These are phyloP conservation scores for Eleusine coracana DNA, from an alignment of 176 grass and related monocot genomes.

Conservation along the genomic window DNA sequence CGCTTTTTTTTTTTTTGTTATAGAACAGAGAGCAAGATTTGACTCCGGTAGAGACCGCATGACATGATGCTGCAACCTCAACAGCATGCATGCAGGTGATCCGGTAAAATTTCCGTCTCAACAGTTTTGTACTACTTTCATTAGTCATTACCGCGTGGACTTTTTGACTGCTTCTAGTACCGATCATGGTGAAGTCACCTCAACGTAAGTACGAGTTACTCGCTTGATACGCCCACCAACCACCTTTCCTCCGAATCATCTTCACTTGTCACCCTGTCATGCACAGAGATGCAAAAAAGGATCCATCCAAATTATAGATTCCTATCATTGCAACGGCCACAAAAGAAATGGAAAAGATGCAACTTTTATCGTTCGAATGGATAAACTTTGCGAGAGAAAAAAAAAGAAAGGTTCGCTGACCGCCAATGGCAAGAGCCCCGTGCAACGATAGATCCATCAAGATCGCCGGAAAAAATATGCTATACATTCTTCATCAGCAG, in stretches of 20 bases:
- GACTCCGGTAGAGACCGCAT: no score
- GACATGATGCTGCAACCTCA: no score
- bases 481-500: neutral
- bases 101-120: no score
- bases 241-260: conserved; percentile 23
- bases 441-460: conserved; percentile 23
- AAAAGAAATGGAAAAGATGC: conserved; percentile 8
- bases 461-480: neutral
- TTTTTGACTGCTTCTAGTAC: no score
- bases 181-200: neutral
- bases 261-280: neutral
- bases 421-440: conserved; percentile 14
- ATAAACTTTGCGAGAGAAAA: conserved; percentile 25
- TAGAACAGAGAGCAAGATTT: no score
- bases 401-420: conserved; percentile 19
- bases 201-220: neutral
- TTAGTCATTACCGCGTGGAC: no score
- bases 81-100: no score
- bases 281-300: conserved; percentile 18
- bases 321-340: conserved; percentile 15
- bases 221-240: neutral
- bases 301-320: neutral
- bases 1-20: no score
- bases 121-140: no score
- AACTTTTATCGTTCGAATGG: conserved; percentile 10